Conservation (phyloP, 2,329 filamentous ascomycete genomes). For the Fusarium sublunatum region DNA sequence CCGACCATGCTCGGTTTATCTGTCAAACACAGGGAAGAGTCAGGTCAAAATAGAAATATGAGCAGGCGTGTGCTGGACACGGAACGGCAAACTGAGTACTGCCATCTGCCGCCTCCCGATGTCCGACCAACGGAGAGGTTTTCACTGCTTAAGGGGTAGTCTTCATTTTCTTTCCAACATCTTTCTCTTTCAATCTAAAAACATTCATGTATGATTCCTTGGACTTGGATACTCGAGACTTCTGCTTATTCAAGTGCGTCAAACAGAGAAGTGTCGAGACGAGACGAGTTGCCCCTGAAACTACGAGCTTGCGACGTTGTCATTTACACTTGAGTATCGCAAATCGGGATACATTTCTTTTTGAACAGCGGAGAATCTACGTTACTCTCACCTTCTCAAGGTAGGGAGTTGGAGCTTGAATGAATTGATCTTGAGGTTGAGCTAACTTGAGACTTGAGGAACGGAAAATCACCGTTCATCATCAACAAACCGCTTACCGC, state of each 20-base stretch:
- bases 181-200: neutral
- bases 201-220: fast-evolving
- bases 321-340: neutral
- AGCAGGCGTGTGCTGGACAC: too few species aligned
- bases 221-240: too few species aligned
- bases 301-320: neutral
- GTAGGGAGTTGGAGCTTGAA: neutral
- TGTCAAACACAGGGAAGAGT: neutral
- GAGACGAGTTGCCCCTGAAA: neutral
- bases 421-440: neutral
- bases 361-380: too few species aligned
- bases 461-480: neutral
- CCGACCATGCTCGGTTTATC: neutral
- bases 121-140: neutral
- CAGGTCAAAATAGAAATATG: neutral
- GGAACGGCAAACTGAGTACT: neutral
- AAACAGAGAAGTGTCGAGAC: neutral
- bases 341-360: neutral
- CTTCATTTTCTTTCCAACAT: neutral
- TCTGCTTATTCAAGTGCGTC: neutral
- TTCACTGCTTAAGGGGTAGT: neutral
- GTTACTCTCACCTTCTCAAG: neutral
- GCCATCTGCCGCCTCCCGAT: slow-evolving; percentile 15
- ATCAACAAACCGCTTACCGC: neutral
- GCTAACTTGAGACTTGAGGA: neutral